Evolutionary conservation across 169 alveolate genomes (phyloP), one percentile per base, ranked within the genome.

Genomic region (Babesia sp.): DNA sequence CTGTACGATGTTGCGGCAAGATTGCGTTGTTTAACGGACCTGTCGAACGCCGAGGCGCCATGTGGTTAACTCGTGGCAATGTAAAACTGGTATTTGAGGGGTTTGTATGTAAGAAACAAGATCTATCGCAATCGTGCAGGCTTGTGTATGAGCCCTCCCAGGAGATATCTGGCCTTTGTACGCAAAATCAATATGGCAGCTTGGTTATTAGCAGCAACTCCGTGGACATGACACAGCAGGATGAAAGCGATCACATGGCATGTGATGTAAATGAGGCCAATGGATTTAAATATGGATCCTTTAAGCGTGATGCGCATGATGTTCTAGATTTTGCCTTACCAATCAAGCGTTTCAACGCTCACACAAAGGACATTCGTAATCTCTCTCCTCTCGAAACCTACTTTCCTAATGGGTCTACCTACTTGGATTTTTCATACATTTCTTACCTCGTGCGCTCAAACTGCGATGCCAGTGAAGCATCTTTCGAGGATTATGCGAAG

Each of bases 21-120:
- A 71, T 80, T 29, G 84, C 79, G 2, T 31, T 80, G 20, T 60
- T 66, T 44, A 80, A 80, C 57, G 26, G 50, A 7, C 84, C 83
- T 3, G 79, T 71, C 24, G 53, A 39, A 34, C 60, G 71, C 0
- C 50, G 83, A n/a, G 71, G 66, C 36, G 33, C 71, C 14, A 33
- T 71, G 11, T 80, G 88, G 88, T 24, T 80, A 22, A 71, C 71
- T n/a, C 75, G 60, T 18, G 18, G 34, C 22, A 80, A 80, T 45
- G 88, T 80, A 20, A 80, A 80, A 31, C 16, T 80, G 41, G 29
- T 80, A 61, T 80, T 80, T 41, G 84, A 80, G 37, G 88, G 88
- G 16, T 80, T 29, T 26, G 31, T 20, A 34, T 80, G 88, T 28
- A 46, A 11, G 12, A 6, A 16, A 18, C 8, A 6, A 18, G 28